Percentiles rank a stretch among this genome's conserved stretches.
Conservation (phyloP, 2,329 filamentous ascomycete species). For the Fonsecaea pugnacius region DNA sequence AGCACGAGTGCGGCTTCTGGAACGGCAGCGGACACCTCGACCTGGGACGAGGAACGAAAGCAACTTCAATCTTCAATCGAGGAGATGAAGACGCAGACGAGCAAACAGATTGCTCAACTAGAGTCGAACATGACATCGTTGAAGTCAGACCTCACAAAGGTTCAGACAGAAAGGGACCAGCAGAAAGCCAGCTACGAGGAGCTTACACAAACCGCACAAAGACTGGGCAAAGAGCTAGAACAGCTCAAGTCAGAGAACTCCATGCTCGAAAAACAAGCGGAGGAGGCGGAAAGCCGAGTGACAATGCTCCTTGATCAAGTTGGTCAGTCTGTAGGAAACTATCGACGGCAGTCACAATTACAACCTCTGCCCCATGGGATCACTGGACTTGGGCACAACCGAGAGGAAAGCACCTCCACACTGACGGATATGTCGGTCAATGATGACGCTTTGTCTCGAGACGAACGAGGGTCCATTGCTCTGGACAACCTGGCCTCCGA, state of each 20-base stretch:
- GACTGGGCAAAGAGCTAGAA: constrained; percentile 71
- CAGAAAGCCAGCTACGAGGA: constrained; percentile 64
- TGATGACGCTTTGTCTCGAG: constrained; percentile 50
- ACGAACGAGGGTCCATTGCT: constrained; percentile 68
- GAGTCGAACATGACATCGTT: constrained; percentile 73
- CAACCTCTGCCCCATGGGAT: constrained; percentile 38
- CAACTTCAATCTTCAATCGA: constrained; percentile 71
- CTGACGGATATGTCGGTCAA: constrained; percentile 44
- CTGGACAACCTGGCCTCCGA: constrained; percentile 91
- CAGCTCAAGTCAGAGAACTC: constrained; percentile 81
- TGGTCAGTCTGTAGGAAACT: constrained; percentile 89
- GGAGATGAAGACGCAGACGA: constrained; percentile 70
- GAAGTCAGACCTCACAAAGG: constrained; percentile 68
- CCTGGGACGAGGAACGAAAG: constrained; percentile 77
- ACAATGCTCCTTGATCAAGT: constrained; percentile 92
- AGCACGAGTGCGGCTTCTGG: constrained; percentile 53
- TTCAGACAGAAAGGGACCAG: constrained; percentile 70
- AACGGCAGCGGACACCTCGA: constrained; percentile 50
- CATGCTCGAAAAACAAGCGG: constrained; percentile 78
- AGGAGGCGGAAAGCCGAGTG: constrained; percentile 91
- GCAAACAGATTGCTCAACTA: constrained; percentile 66
- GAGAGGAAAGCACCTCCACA: constrained; percentile 43
- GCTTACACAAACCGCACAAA: constrained; percentile 60
- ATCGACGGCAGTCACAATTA: constrained; percentile 73
- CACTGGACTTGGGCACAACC: constrained; percentile 30